A percentile compares a stretch with the other conserved stretches of the same genome.
phyloP scores from a whole-genome alignment of 345 rosid species.

The Lepidium sativum region DNA sequence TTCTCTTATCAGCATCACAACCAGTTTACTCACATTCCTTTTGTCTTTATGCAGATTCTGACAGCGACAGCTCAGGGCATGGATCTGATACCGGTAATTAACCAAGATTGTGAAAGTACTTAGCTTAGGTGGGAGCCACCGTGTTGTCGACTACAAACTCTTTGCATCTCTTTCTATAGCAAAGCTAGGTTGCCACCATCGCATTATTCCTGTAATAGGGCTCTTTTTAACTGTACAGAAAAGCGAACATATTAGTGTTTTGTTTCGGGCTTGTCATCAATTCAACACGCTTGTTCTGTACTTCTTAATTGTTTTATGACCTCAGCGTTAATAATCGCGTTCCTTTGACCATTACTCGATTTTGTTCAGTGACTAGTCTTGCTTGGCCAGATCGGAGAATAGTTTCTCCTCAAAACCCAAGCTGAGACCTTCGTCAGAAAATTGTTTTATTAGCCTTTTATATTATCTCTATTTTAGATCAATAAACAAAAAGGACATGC shows the following conservation, averaged over 20 bases:
- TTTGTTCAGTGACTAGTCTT: not conserved
- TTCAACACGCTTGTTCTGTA: not conserved
- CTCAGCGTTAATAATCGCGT: not conserved
- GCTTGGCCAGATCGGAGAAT: not conserved
- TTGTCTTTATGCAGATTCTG: conserved; percentile 23
- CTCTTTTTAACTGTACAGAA: conserved; percentile 24
- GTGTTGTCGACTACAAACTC: conserved; percentile 3
- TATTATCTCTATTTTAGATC: not conserved
- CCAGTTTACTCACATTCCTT: not conserved
- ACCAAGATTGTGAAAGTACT: conserved; percentile 18
- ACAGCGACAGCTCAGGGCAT: conserved; percentile 23
- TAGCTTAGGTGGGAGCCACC: conserved; percentile 21
- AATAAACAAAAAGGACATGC: not conserved
- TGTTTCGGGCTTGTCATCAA: conserved; percentile 6
- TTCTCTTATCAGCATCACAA: not conserved
- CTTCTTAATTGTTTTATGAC: not conserved
- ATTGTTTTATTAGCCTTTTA: not conserved
- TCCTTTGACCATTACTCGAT: not conserved
- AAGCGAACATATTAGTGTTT: not conserved
- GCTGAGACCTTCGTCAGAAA: not conserved
- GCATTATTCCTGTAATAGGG: conserved; percentile 21
- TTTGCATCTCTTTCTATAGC: conserved; percentile 15
- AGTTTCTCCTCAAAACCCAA: not conserved
- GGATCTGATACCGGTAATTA: conserved; percentile 19
- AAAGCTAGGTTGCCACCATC: conserved; percentile 1